Base-by-base conservation (phyloP, 2,329 filamentous ascomycete species). In the Epichloe baconii region DNA sequence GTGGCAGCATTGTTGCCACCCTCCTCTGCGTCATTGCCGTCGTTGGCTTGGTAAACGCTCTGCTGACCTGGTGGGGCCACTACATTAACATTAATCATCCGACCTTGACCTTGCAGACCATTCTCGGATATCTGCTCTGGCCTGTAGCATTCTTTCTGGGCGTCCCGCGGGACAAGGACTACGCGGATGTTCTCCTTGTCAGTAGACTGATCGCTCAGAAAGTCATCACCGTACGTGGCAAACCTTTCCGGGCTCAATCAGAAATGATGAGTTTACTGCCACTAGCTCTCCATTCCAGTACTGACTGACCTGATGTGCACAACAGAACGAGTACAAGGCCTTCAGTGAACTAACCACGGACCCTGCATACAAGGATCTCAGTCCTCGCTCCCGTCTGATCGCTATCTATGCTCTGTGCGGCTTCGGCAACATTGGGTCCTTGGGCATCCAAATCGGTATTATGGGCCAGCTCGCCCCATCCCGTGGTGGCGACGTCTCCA, bases 391-490 rank as follows among this genome's bases (percentile, higher is more conserved):
- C 23, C 76, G 76, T 44, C 77, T 95, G 57, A 94, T 95, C 62
- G 86, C 85, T 44, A 94, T 87, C 48, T 95, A 95, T 63, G 86
- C 86, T 19, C 78, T 90, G 57, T 94, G 88, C 68, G 80, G 80
- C 26, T 88, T 88, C 64, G 89, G 87, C 55, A 95, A 95, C 71
- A 85, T 95, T 58, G 85, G 86, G 50, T 91, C 87, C 34, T 77
- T 95, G 46, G 88, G 88, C 64, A 91, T 88, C 51, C 88, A 95
- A 69, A 93, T 95, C 54, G 88, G 88, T 72, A 87, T 94, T 53
- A 76, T 95, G 49, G 80, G 84, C 4, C 88, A 94, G 69, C 79
- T 95, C 54, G 83, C 86, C 0, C 88, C 88, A 0, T 74, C 75
- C 4, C 80, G 88, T 44, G 77, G 79, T 38, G 86, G 83, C 52